These are phyloP conservation scores for Nicotiana knightiana DNA, from an alignment of 257 asterid species.

Conservation along the genomic window DNA sequence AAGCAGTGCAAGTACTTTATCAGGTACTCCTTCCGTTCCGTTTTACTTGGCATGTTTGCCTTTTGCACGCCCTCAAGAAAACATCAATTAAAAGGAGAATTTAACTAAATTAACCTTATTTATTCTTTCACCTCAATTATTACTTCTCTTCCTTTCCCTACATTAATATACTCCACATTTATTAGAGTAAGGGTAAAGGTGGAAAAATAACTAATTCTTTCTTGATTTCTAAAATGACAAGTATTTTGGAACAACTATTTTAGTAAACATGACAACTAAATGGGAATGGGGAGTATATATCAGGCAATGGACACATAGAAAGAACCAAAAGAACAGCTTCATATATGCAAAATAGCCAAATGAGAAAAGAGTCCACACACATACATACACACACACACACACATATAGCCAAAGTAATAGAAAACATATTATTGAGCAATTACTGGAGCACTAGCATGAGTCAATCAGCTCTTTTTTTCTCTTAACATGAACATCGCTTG, in stretches of 20 bases:
- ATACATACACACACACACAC: background rate
- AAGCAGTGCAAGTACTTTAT: background rate
- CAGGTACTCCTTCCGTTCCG: background rate
- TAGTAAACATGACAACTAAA: too few relatives aligned
- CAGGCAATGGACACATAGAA: background rate
- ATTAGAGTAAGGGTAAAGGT: too few relatives aligned
- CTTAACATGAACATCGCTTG: background rate
- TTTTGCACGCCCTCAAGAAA: too few relatives aligned
- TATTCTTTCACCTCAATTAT: too few relatives aligned
- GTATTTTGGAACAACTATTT: too few relatives aligned
- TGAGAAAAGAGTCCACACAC: background rate
- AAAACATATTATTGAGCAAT: background rate
- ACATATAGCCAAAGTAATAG: background rate
- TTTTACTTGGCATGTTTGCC: too few relatives aligned
- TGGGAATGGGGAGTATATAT: background rate
- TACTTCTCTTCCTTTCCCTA: too few relatives aligned
- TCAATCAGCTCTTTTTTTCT: background rate
- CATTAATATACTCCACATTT: too few relatives aligned
- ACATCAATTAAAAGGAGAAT: too few relatives aligned
- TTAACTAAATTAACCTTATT: too few relatives aligned
- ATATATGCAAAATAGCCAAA: background rate
- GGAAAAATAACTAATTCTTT: too few relatives aligned
- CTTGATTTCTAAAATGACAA: too few relatives aligned
- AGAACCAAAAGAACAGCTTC: background rate
- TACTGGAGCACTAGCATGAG: background rate